Base-by-base conservation (phyloP, 164 flowering plant genomes). In the Protea cynaroides region DNA sequence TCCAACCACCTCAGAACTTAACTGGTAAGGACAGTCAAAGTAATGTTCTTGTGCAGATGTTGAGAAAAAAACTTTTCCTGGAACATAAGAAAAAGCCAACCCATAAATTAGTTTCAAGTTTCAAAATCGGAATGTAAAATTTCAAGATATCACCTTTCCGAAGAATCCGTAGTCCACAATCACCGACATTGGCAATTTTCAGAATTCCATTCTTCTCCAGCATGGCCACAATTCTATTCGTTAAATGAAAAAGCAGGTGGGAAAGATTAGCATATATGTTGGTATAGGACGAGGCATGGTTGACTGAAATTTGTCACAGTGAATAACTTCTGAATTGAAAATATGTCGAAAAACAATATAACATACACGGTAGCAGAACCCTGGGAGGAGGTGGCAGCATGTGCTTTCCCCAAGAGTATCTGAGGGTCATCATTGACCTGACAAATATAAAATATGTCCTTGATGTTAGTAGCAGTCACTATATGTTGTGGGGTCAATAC, bases 341-440 rank as follows among this genome's bases (percentile, higher is more conserved):
- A 22, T 12, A 25, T 29, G n/a, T 9, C 8, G 19, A 14, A 57
- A 24, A 29, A 61, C 44, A 24, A 40, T 19, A 44, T 29, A 64
- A 81, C 92, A 58, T 83, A 93, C 98, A 83, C 86, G 9, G 97
- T 90, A 61, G 98, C 98, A 24, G 98, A 93, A 72, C 98, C 98
- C 25, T 46, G 74, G 14, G 96, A 83, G 29, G 84, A 73, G 43
- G 97, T 90, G 65, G 89, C 84, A 59, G 94, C 88, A 82, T 93
- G 98, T 44, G 97, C 94, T 71, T 84, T 84, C 73, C 73, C 79
- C 57, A 93, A 40, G 25, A 93, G 90, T 73, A 74, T 76, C 62
- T 70, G 87, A 44, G 96, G 98, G 73, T 93, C 86, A 72, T 79
- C 71, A 59, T 78, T 73, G 56, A 84, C 92, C 96, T 93, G 76